These are phyloP conservation scores for Citrus inodora DNA, from an alignment of 345 rosid species.

Conservation along the genomic window DNA sequence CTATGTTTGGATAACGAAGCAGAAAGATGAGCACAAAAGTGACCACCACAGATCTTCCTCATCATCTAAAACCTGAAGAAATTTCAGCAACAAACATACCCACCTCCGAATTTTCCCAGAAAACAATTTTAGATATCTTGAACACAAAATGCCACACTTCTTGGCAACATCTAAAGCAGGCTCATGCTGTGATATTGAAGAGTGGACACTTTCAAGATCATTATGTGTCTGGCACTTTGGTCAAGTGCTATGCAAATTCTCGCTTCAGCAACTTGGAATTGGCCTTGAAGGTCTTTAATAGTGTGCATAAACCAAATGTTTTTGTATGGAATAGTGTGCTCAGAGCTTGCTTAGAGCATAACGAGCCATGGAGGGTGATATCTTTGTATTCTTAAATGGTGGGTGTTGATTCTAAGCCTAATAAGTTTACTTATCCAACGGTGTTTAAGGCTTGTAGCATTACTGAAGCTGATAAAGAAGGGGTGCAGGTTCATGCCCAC, in stretches of 20 bases:
- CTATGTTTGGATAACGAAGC: neutral
- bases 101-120: constrained; percentile 25
- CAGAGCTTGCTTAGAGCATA: constrained; percentile 29
- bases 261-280: constrained; percentile 21
- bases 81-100: constrained; percentile 13
- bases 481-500: constrained; percentile 39
- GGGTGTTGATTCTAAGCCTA: constrained; percentile 31
- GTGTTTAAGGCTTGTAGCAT: constrained; percentile 42
- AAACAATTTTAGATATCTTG: constrained; percentile 29
- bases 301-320: constrained; percentile 37
- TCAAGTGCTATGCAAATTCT: constrained; percentile 34
- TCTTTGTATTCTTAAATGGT: constrained; percentile 28
- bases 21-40: constrained; percentile 18
- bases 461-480: constrained; percentile 17
- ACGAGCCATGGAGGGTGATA: constrained; percentile 24
- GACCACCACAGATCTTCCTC: constrained; percentile 22
- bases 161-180: constrained; percentile 29
- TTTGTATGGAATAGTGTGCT: constrained; percentile 40
- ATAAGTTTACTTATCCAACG: constrained; percentile 41
- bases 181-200: constrained; percentile 32
- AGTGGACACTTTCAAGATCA: constrained; percentile 42
- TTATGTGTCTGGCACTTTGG: constrained; percentile 37
- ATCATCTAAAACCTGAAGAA: constrained; percentile 12
- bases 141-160: constrained; percentile 30
- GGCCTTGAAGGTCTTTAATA: constrained; percentile 30